Evolutionary conservation across 768 basidiomycete genomes (phyloP).

Genomic region (Mycena floridula): DNA sequence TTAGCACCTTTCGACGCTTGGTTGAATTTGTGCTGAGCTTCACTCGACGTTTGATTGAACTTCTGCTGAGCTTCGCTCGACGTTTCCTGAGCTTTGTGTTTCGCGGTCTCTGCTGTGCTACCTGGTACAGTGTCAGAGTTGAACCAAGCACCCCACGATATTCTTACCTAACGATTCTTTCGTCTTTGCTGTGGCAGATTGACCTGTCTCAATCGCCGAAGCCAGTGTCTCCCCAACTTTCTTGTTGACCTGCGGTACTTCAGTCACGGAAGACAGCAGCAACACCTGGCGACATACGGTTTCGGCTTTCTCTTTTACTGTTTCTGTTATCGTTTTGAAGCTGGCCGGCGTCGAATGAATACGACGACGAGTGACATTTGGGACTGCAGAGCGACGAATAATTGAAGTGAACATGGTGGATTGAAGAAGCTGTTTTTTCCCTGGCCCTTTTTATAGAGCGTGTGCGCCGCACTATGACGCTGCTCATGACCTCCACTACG

Average conservation of each 20-base stretch:
- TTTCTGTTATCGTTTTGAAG: neutral
- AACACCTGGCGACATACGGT: neutral
- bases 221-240: neutral
- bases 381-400: neutral
- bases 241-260: neutral
- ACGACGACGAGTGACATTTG: neutral
- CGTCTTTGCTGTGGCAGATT: neutral
- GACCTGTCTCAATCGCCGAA: neutral
- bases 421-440: too few species aligned
- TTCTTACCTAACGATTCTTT: neutral
- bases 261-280: neutral
- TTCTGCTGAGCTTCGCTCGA: neutral
- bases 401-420: neutral
- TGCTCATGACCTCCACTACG: too few species aligned
- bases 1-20: neutral
- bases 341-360: neutral
- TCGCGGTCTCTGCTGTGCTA: neutral
- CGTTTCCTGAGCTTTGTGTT: neutral
- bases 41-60: neutral
- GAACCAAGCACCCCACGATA: too few species aligned
- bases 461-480: too few species aligned
- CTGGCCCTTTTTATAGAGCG: too few species aligned
- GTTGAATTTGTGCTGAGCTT: neutral
- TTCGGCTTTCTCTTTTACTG: neutral
- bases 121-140: too few species aligned